Conservation (phyloP, 441 rosid species). For the Cnidoscolus chayamansa region DNA sequence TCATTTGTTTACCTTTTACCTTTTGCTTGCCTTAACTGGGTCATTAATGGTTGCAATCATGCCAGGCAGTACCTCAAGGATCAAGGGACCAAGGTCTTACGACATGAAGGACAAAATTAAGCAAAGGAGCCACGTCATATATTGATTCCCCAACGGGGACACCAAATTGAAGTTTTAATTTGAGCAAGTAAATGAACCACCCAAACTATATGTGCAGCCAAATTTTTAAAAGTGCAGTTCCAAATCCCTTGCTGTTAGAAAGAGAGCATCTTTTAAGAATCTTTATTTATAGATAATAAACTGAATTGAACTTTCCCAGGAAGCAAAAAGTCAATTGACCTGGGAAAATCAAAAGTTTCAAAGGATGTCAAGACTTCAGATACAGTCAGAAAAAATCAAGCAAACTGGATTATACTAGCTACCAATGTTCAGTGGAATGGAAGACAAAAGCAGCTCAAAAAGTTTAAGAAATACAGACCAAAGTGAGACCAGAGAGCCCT, state of each 20-base stretch:
- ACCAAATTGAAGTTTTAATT: not conserved
- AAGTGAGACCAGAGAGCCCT: constrained; percentile 71
- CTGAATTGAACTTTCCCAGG: not conserved
- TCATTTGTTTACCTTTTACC: not conserved
- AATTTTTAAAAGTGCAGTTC: not conserved
- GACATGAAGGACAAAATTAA: not conserved
- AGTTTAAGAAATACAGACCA: constrained; percentile 51
- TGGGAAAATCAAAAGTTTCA: not conserved
- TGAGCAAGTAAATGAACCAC: not conserved
- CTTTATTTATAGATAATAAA: not conserved
- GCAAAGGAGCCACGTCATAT: not conserved
- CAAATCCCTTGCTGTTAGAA: not conserved
- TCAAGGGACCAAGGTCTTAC: not conserved
- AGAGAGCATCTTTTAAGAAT: not conserved
- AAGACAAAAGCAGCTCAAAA: not conserved
- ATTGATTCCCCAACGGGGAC: not conserved
- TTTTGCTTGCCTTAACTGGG: not conserved
- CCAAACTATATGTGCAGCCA: not conserved
- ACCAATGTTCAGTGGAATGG: not conserved
- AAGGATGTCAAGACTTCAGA: not conserved
- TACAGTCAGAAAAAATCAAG: not conserved
- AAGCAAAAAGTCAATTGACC: not conserved
- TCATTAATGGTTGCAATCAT: not conserved
- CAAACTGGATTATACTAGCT: not conserved
- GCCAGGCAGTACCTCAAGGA: not conserved